Base-by-base conservation (phyloP, 352 stramenopile genomes). In the Phytophthora pini region DNA sequence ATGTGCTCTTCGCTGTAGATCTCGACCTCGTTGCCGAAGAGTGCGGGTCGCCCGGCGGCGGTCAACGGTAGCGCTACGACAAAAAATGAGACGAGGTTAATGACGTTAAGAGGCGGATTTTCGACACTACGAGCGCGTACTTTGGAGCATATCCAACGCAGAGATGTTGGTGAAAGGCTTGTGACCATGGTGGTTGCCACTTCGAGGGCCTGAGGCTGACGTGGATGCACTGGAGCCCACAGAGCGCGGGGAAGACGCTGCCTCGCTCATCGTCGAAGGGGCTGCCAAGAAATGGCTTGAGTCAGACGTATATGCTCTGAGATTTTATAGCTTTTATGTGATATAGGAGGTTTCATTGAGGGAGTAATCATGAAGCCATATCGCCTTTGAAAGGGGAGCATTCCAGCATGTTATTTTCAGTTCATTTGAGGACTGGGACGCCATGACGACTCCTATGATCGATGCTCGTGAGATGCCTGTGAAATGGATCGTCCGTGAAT, bases 1-100 rank as follows among this genome's bases (percentile, higher is more conserved):
- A 95, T 93, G 52, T 92, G 73, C 60, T 92, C 85, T 46, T 95
- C 83, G 47, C 79, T 90, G 73, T 95, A 95, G 61, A 95, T 92
- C 65, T 95, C 88, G n/a, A 94, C 88, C 40, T 95, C 88, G 24
- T 77, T 90, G 10, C 74, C 79, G 50, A 91, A 92, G 32, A 95
- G 83, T 52, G 76, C 76, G 3, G 88, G 88, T 3, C 88, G 82
- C 0, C 88, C 88, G 1, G 86, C 84, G 4, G 80, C 70, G 24
- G 84, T 94, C 24, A 95, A 68, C 17, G 81, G 73, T 53, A 95
- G 73, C 27, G 78, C 88, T 95, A 55, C 26, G 39, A 46, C 11
- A 44, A 55, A 48, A 17, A 15, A 31, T 38, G 32, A 56, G 39
- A 56, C 17, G 52, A 60, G 53, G 53, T 65, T 50, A 55, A 1